Conservation (phyloP, 2,329 filamentous ascomycete genomes). For the Stachybotrys chlorohalonatus region DNA sequence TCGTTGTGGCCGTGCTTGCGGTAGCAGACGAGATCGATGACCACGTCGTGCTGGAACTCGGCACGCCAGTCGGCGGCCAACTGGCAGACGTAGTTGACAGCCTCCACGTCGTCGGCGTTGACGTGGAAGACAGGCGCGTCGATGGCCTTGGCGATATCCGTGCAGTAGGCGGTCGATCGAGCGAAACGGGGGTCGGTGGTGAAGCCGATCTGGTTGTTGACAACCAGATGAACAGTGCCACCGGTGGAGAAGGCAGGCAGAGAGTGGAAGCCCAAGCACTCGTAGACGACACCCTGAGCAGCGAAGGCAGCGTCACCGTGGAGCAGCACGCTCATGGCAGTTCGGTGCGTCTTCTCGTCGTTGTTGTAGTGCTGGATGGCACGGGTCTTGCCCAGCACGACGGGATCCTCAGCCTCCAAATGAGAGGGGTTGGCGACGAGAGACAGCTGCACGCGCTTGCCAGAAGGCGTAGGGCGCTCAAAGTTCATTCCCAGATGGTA, state of each 20-base stretch:
- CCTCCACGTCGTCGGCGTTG: conserved; percentile 96
- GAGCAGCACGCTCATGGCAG: conserved; percentile 90
- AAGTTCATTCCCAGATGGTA: conserved; percentile 99
- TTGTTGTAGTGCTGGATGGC: conserved; percentile 99
- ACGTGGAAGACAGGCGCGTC: conserved; percentile 99
- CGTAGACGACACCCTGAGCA: conserved; percentile 94
- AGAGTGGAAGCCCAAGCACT: conserved; percentile 95
- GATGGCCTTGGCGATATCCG: conserved; percentile 97
- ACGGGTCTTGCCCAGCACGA: conserved; percentile 93
- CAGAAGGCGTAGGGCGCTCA: conserved; percentile 92
- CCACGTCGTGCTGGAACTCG: conserved; percentile 96
- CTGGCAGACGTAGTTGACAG: conserved; percentile 97
- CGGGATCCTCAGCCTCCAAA: conserved; percentile 94
- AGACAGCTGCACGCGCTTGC: conserved; percentile 98
- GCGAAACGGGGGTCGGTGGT: conserved; percentile 97
- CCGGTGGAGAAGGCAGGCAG: conserved; percentile 95
- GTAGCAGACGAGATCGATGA: conserved; percentile 98
- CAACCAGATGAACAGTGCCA: conserved; percentile 91
- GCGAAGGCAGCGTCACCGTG: conserved; percentile 97
- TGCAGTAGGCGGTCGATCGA: conserved; percentile 96
- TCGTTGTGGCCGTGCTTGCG: conserved; percentile 99
- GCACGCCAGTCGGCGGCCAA: conserved; percentile 95
- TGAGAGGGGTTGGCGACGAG: conserved; percentile 98
- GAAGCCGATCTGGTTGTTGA: conserved; percentile 99
- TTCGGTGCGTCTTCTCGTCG: conserved; percentile 79